Conservation (phyloP, 192 early-diverging fungal species). For the Coemansia sp. region DNA sequence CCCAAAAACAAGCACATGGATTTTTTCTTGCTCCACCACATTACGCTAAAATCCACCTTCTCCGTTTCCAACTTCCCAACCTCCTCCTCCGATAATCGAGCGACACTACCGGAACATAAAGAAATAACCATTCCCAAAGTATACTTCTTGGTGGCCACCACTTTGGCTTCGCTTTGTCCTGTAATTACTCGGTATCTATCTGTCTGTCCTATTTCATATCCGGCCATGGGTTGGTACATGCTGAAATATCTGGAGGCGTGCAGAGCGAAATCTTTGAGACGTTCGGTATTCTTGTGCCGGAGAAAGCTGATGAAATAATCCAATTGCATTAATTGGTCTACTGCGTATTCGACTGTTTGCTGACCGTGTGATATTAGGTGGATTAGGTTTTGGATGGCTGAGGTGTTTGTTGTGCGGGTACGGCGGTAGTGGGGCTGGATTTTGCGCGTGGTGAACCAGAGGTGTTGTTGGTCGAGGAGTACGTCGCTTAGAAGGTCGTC, state of each 20-base stretch:
- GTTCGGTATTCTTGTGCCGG: conserved; percentile 29
- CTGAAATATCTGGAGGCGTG: conserved; percentile 63
- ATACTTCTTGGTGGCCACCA: conserved; percentile 44
- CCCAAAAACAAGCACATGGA: conserved; percentile 67
- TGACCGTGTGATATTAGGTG: conserved; percentile 24
- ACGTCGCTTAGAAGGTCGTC: conserved; percentile 57
- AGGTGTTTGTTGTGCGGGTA: conserved; percentile 15
- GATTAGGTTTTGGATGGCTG: conserved; percentile 15
- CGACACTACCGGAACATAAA: conserved; percentile 60
- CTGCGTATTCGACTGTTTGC: too few relatives aligned
- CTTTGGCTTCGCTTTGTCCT: conserved; percentile 34
- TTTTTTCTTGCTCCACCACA: conserved; percentile 61
- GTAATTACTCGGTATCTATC: conserved; percentile 56
- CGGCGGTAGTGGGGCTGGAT: conserved; percentile 45
- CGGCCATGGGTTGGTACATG: conserved; percentile 66
- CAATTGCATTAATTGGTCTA: too few relatives aligned
- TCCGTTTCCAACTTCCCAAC: conserved; percentile 37
- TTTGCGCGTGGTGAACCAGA: conserved; percentile 54
- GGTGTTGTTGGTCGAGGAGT: conserved; percentile 44
- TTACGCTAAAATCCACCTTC: conserved; percentile 65
- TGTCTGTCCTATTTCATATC: conserved; percentile 67
- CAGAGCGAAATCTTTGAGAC: conserved; percentile 31
- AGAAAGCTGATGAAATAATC: conserved; percentile 41
- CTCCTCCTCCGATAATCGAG: conserved; percentile 48
- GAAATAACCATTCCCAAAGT: conserved; percentile 37